A percentile compares a stretch with the other conserved stretches of the same genome.
These are phyloP conservation scores for Zygnema cylindricum DNA, from an alignment of 139 green algal genomes.

Conservation along the genomic window DNA sequence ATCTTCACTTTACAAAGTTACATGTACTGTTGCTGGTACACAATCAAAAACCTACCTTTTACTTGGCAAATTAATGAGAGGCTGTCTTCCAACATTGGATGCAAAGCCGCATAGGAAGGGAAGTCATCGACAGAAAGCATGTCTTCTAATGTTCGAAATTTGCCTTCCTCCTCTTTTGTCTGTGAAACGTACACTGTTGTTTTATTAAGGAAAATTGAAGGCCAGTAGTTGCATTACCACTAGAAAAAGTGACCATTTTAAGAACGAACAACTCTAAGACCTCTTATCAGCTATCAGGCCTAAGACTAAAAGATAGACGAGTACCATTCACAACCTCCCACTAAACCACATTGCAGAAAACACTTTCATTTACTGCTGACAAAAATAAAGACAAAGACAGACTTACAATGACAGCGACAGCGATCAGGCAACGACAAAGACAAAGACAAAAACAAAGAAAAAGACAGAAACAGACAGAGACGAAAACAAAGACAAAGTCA, in stretches of 20 bases:
- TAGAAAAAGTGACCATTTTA: too few relatives aligned
- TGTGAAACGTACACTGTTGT: background rate
- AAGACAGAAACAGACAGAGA: background rate
- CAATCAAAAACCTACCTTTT: background rate
- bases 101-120: background rate
- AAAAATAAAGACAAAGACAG: background rate
- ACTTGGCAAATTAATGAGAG: background rate
- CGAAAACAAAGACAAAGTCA: background rate
- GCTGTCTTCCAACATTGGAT: background rate
- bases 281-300: too few relatives aligned
- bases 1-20: background rate
- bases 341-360: background rate
- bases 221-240: too few relatives aligned
- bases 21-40: too few relatives aligned
- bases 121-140: slow-evolving; percentile 29
- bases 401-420: background rate
- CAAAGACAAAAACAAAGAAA: background rate
- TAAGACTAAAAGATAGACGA: background rate
- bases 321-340: too few relatives aligned
- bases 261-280: too few relatives aligned
- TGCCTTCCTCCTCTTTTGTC: slow-evolving; percentile 3
- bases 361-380: background rate
- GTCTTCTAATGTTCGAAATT: slow-evolving; percentile 12
- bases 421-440: background rate
- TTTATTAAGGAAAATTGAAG: too few relatives aligned